Conservation (phyloP, 148 eudicot genomes). For the Rhododendron henanense region DNA sequence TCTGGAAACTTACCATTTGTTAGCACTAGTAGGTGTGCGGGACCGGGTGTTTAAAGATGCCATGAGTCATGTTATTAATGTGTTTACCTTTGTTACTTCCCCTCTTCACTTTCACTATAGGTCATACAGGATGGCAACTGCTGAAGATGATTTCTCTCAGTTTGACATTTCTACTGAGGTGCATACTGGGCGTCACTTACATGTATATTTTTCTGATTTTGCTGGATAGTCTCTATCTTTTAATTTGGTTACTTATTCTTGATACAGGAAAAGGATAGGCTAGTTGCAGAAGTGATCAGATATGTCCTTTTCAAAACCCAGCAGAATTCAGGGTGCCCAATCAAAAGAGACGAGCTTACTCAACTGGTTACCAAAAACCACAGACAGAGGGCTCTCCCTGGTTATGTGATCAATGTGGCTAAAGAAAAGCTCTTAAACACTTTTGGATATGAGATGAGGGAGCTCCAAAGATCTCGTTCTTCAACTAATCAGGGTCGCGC, state of each 20-base stretch:
- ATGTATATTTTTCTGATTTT: background rate
- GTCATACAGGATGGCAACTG: conserved; percentile 39
- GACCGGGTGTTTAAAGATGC: background rate
- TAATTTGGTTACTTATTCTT: conserved; percentile 2
- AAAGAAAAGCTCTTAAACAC: conserved; percentile 55
- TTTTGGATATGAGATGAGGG: conserved; percentile 91
- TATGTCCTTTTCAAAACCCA: conserved; percentile 77
- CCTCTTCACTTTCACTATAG: background rate
- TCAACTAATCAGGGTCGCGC: conserved; percentile 46
- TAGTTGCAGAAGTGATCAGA: conserved; percentile 80
- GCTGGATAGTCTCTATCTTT: background rate
- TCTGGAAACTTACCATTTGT: background rate
- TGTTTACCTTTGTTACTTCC: background rate
- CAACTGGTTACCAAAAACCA: conserved; percentile 73
- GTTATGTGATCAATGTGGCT: conserved; percentile 77
- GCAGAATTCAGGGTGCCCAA: conserved; percentile 85
- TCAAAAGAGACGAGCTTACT: conserved; percentile 78
- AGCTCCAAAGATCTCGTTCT: conserved; percentile 74
- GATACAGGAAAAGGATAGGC: conserved; percentile 73
- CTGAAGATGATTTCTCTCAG: conserved; percentile 49
- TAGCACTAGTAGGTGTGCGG: background rate
- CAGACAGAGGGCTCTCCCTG: conserved; percentile 68
- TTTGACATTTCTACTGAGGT: conserved; percentile 76
- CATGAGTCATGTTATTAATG: background rate
- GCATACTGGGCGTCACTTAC: background rate